Evolutionary conservation across 208 protist species (phyloP), one percentile per base, ranked within the genome.

Genomic region (Crithidia thermophila): DNA sequence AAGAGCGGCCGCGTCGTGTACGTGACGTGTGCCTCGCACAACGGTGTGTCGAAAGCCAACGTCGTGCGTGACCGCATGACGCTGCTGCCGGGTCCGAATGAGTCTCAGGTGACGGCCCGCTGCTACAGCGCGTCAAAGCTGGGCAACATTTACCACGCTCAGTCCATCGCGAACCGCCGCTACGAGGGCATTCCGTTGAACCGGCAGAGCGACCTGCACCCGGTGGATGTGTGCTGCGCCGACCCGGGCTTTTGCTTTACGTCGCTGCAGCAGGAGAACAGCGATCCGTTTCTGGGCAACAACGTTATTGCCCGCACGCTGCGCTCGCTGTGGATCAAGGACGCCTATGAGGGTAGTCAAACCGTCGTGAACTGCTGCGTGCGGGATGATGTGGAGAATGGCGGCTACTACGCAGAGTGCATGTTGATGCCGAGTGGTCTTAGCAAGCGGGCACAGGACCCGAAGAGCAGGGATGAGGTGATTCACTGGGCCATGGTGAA

Each of bases 121-220:
- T 89, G 84, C 71, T 93, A 93, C 80, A 89, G 84, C 43, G 84
- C 84, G 3, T 91, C 87, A 14, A 93, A 93, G 66, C 72, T 93
- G 31, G 87, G 87, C n/a, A 93, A 93, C 56, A 77, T 93, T 27
- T 93, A 86, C 64, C 87, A 93, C 72, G 87, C 84, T 4, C 81
- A 93, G 64, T 87, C 73, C 34, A 68, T 93, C 34, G 87, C 84
- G 33, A 66, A 21, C 25, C 81, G 87, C 23, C 82, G 82, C 43
- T 93, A 93, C 61, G 87, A 93, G 59, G 79, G 84, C 51, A 84
- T 93, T 21, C 84, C 87, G 11, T 60, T 85, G 10, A 87, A 87
- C 47, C 36, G 65, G 31, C 78, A 75, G 10, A 84, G 77, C n/a
- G 80, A 88, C 28, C 60, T 89, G 60, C 78, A 76, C 25, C 87